A percentile compares a stretch with the other conserved stretches of the same genome.
phyloP scores from a whole-genome alignment of 2,329 filamentous ascomycete genomes.

The Rhexocercosporidium sp. region DNA sequence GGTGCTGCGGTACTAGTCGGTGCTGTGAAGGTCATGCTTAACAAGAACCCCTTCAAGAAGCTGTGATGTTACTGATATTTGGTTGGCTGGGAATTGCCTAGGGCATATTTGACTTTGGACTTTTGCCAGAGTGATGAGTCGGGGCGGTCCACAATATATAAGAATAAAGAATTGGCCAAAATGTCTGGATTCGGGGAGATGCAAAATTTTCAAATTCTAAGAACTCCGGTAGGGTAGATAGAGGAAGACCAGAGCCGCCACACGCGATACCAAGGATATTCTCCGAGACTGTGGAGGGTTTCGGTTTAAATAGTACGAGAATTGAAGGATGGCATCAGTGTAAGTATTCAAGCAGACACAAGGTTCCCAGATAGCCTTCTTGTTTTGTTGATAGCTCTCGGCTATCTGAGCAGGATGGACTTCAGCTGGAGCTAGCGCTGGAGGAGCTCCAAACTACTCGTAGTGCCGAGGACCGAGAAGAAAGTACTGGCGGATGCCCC shows the following conservation, averaged over 20 bases:
- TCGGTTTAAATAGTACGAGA: background rate
- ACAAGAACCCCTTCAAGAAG: conserved; percentile 45
- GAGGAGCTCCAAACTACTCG: too few species aligned
- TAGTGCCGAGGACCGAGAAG: background rate
- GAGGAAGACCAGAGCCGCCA: background rate
- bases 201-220: too few species aligned
- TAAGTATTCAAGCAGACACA: background rate
- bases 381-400: background rate
- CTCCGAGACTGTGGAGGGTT: background rate
- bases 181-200: too few species aligned
- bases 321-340: background rate
- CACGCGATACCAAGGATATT: background rate
- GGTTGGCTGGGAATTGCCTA: background rate
- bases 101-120: background rate
- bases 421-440: background rate
- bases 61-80: conserved; percentile 27
- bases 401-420: background rate
- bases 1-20: conserved; percentile 50
- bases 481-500: background rate
- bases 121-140: background rate
- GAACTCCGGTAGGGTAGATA: too few species aligned
- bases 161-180: too few species aligned
- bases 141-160: too few species aligned
- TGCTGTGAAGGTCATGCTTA: conserved; percentile 51
- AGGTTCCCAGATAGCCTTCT: background rate